Evolutionary conservation across 495 filamentous ascomycete genomes (phyloP).

Genomic region (Parathielavia appendiculata): DNA sequence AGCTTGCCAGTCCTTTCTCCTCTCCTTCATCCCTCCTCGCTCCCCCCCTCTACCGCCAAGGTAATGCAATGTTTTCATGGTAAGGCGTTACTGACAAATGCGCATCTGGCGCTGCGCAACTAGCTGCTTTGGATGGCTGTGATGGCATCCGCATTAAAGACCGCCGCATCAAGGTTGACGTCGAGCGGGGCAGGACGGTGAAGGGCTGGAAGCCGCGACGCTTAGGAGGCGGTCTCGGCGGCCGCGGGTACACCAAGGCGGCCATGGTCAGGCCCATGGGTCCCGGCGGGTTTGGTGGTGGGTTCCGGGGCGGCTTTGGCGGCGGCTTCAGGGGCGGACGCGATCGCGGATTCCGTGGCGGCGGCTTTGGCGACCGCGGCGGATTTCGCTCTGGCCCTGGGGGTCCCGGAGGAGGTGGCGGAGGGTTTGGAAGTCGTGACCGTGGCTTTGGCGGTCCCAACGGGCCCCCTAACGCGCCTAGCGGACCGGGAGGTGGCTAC

Average conservation of each 20-base stretch:
- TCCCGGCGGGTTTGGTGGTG: conserved; percentile 63
- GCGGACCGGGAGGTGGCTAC: conserved; percentile 28
- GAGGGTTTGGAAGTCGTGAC: conserved; percentile 52
- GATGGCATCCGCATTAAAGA: conserved; percentile 93
- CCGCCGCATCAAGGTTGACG: conserved; percentile 86
- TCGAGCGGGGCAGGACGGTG: conserved; percentile 91
- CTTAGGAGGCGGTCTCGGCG: conserved; percentile 86
- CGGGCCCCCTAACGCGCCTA: conserved; percentile 11
- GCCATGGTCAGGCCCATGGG: conserved; percentile 68
- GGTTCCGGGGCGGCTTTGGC: conserved; percentile 51
- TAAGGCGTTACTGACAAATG: conserved; percentile 54
- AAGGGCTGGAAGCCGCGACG: conserved; percentile 91
- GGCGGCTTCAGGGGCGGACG: conserved; percentile 45
- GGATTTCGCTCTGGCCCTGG: conserved; percentile 56
- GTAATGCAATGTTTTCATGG: conserved; percentile 41
- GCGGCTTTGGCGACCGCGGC: conserved; percentile 44
- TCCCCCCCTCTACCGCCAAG: conserved; percentile 13
- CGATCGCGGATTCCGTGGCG: conserved; percentile 53
- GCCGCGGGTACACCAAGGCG: conserved; percentile 87
- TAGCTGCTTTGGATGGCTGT: conserved; percentile 55
- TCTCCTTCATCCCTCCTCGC: conserved; percentile 16
- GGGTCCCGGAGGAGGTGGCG: conserved; percentile 59
- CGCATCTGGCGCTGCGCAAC: conserved; percentile 49
- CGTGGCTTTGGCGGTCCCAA: conserved; percentile 31
- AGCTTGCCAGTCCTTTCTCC: conserved; percentile 47